phyloP scores from a whole-genome alignment of 805 yeast genomes.

The Dipodascopsis uninucleata region DNA sequence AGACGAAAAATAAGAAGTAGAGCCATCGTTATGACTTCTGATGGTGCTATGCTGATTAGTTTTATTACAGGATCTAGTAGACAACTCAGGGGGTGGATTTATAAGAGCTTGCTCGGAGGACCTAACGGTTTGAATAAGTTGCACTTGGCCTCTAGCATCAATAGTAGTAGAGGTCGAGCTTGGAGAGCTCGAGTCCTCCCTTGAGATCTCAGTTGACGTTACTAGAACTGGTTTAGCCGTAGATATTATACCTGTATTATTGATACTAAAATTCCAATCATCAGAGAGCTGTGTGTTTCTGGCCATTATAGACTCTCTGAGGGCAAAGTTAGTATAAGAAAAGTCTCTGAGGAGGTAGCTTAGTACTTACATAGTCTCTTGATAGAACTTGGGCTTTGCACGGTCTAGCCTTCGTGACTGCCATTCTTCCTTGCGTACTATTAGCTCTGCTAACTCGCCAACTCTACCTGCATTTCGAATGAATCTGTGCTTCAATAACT shows the following conservation, averaged over 20 bases:
- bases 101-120: background rate
- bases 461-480: slow-evolving; percentile 43
- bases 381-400: slow-evolving; percentile 31
- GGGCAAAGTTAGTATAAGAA: background rate
- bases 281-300: too few species aligned
- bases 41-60: too few species aligned
- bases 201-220: slow-evolving; percentile 6
- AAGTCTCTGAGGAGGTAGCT: background rate
- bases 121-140: background rate
- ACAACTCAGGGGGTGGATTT: too few species aligned
- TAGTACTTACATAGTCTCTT: slow-evolving; percentile 36
- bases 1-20: too few species aligned
- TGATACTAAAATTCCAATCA: background rate
- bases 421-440: slow-evolving; percentile 47
- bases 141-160: slow-evolving; percentile 4
- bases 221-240: background rate
- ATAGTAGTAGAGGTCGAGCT: background rate
- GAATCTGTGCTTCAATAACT: slow-evolving; percentile 62
- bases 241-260: background rate
- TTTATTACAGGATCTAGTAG: too few species aligned
- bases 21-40: too few species aligned
- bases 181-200: background rate
- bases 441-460: slow-evolving; percentile 39
- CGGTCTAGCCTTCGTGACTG: slow-evolving; percentile 37
- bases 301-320: too few species aligned